phyloP scores from a whole-genome alignment of 768 basidiomycete genomes.

The Xerocomus spinulosus region DNA sequence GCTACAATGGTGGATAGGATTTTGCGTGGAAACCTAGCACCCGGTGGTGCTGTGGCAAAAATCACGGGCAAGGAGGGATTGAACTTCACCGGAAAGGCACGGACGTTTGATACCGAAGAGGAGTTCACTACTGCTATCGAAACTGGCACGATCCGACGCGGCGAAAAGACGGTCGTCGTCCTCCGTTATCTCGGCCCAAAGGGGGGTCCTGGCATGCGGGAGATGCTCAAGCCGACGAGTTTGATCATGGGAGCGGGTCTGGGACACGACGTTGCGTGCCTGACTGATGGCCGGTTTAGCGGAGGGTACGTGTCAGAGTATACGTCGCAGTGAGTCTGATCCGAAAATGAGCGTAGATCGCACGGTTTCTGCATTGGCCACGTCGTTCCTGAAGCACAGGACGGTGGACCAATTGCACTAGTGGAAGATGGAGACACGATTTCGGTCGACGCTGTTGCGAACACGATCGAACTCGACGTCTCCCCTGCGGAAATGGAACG shows the following conservation, averaged over 20 bases:
- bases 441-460: slow-evolving; percentile 83
- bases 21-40: slow-evolving; percentile 86
- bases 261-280: slow-evolving; percentile 90
- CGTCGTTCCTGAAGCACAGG: slow-evolving; percentile 93
- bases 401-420: slow-evolving; percentile 89
- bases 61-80: slow-evolving; percentile 96
- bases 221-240: slow-evolving; percentile 98
- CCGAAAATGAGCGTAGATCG: slow-evolving; percentile 49
- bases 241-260: slow-evolving; percentile 98
- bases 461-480: slow-evolving; percentile 76
- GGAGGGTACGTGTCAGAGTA: slow-evolving; percentile 69
- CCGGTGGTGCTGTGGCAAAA: slow-evolving; percentile 94
- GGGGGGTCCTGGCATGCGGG: slow-evolving; percentile 98
- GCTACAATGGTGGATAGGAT: slow-evolving; percentile 48
- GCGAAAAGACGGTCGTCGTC: slow-evolving; percentile 95
- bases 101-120: slow-evolving; percentile 88
- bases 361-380: slow-evolving; percentile 98
- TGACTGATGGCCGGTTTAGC: slow-evolving; percentile 97
- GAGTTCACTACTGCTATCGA: slow-evolving; percentile 87
- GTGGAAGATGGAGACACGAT: slow-evolving; percentile 86
- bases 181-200: slow-evolving; percentile 94
- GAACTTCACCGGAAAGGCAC: slow-evolving; percentile 84
- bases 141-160: slow-evolving; percentile 80
- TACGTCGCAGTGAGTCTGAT: slow-evolving; percentile 10
- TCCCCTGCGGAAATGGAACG: slow-evolving; percentile 73